A percentile compares a stretch with the other conserved stretches of the same genome.
These are phyloP conservation scores for Boletus tylopilopsis DNA, from an alignment of 768 basidiomycete species.

Conservation along the genomic window DNA sequence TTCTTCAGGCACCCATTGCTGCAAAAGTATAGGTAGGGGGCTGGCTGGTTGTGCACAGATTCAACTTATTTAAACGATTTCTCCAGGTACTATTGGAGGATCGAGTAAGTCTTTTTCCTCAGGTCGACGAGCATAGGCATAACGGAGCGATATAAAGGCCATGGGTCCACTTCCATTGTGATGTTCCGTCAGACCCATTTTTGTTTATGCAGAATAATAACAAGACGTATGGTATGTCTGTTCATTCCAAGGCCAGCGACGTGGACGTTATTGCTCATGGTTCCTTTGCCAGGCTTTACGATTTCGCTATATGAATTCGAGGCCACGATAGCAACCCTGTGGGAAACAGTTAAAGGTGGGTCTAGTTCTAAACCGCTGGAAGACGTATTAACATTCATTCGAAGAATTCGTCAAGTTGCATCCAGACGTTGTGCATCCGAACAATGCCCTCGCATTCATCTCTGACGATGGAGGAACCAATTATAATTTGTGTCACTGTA, in stretches of 20 bases:
- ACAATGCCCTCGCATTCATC: constrained; percentile 58
- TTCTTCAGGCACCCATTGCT: constrained; percentile 41
- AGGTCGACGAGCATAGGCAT: constrained; percentile 35
- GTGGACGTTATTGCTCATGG: background rate
- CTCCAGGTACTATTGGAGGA: constrained; percentile 28
- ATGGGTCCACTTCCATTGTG: constrained; percentile 51
- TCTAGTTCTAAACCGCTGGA: too few species aligned
- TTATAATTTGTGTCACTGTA: constrained; percentile 67
- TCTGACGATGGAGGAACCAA: constrained; percentile 60
- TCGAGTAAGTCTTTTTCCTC: constrained; percentile 23
- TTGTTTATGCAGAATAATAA: constrained; percentile 52
- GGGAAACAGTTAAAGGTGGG: constrained; percentile 55
- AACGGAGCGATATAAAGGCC: constrained; percentile 35
- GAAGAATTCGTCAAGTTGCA: constrained; percentile 26
- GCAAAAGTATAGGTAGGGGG: constrained; percentile 28
- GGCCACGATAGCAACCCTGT: constrained; percentile 60
- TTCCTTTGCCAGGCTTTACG: constrained; percentile 45
- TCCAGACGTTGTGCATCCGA: constrained; percentile 48
- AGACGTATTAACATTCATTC: too few species aligned
- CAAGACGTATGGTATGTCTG: constrained; percentile 46
- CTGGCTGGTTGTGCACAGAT: background rate
- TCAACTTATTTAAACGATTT: background rate
- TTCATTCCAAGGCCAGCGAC: background rate
- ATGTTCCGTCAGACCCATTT: constrained; percentile 48
- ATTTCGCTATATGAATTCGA: constrained; percentile 60